Evolutionary conservation across 768 basidiomycete genomes (phyloP).

Genomic region (Boletus pseudo-olivaceus): DNA sequence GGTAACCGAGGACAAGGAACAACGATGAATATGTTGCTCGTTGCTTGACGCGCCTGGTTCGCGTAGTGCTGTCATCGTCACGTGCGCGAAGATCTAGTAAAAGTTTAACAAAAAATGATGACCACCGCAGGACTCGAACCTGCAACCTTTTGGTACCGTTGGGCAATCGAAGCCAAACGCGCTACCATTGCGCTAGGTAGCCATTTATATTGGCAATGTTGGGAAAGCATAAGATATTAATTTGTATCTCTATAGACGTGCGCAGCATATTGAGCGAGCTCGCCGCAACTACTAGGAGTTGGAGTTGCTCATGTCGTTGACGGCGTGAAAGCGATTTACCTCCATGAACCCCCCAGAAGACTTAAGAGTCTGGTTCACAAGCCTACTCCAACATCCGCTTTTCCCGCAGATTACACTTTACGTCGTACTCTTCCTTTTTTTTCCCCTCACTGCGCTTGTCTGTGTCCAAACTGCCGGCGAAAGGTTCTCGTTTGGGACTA

Average conservation of each 20-base stretch:
- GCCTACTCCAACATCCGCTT: slow-evolving; percentile 35
- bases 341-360: slow-evolving; percentile 47
- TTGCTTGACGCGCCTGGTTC: slow-evolving; percentile 7
- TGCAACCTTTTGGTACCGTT: slow-evolving; percentile 88
- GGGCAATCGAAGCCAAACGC: slow-evolving; percentile 89
- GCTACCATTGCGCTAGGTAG: slow-evolving; percentile 93
- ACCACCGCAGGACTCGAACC: slow-evolving; percentile 96
- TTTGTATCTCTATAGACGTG: not conserved
- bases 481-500: slow-evolving; percentile 28
- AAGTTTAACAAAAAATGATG: slow-evolving; percentile 35
- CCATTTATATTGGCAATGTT: slow-evolving; percentile 25
- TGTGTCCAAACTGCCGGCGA: slow-evolving; percentile 26
- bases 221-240: not conserved
- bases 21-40: not conserved
- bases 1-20: not conserved
- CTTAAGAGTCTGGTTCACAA: slow-evolving; percentile 37
- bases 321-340: slow-evolving; percentile 22
- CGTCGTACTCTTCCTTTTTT: slow-evolving; percentile 44
- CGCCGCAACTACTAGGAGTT: slow-evolving; percentile 13
- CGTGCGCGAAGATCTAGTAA: slow-evolving; percentile 10
- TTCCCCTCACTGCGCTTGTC: slow-evolving; percentile 35
- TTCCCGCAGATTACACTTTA: slow-evolving; percentile 60
- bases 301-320: slow-evolving; percentile 28
- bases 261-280: slow-evolving; percentile 20
- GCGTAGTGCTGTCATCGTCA: slow-evolving; percentile 16